Evolutionary conservation across 345 rosid genomes (phyloP), one percentile per base, ranked within the genome.

Genomic region (Ceriops tagal): DNA sequence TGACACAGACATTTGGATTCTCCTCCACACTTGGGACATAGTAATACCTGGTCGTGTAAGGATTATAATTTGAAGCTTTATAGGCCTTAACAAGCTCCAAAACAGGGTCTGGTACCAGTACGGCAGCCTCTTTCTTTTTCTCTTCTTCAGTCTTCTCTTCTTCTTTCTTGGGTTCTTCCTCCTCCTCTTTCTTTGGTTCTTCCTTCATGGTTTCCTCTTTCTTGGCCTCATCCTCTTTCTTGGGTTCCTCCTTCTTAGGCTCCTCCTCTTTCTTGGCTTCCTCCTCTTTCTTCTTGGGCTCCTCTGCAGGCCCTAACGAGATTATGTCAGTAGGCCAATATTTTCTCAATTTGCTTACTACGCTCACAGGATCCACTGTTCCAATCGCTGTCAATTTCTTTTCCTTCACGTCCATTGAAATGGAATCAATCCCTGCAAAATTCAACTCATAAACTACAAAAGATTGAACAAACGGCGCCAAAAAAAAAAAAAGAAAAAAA

Each of bases 1-100:
- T 91, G 66, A 79, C 89, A 76, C 97, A 93, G 58, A 95, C 98
- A 76, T 89, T 93, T 73, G 98, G 97, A 65, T 91, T 87, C 87
- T 93, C 98, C 62, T 93, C 98, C 51, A 89, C 87, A 82, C 96
- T 93, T 51, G 83, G 98, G 24, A 77, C 91, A 76, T 89, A 77
- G 81, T 91, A 93, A 65, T 93, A 82, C 5, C 80, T 73, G 26
- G 92, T 84, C 78, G 80, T 58, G 26, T 88, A 88, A 78, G 98
- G 97, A 78, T 93, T 91, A 52, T 93, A 89, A 43, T 43, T 13
- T 11, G 49, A 13, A 8, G 89, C 88, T 80, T 71, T 93, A 79
- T 92, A 92, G 15, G 95, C 87, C 81, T 84, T 89, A 13, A 91
- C 90, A 31, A 91, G 85, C 85, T 93, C 97, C 72, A 82, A 55